Percentiles rank a stretch among this genome's conserved stretches.
phyloP scores from a whole-genome alignment of 78 protist species.

The Speleostelium caveatum region DNA sequence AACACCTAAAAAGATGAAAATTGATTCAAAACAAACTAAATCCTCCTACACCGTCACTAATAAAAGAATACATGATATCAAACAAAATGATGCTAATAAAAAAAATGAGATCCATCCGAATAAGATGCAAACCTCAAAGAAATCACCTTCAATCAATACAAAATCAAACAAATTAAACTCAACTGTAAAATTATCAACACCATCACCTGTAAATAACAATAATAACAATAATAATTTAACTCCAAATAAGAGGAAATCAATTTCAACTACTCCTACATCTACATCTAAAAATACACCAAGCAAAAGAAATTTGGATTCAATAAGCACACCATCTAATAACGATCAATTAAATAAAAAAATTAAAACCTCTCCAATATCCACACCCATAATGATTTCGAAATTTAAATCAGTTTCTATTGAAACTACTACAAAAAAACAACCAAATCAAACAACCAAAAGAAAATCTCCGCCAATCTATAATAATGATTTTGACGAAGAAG shows the following conservation, averaged over 20 bases:
- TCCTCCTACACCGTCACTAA: constrained; percentile 20
- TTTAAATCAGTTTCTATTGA: too few species aligned
- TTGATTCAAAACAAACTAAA: neutral
- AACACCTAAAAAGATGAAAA: constrained; percentile 5
- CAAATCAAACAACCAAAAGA: neutral
- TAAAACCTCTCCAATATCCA: too few species aligned
- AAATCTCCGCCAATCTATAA: neutral
- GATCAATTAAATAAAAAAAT: too few species aligned
- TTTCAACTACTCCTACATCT: neutral
- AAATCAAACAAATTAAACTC: too few species aligned
- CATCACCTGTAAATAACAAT: neutral
- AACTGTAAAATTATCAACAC: neutral
- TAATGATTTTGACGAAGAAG: too few species aligned
- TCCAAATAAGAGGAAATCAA: constrained; percentile 1
- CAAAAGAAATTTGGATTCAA: too few species aligned
- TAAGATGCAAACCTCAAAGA: constrained; percentile 40
- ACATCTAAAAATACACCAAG: neutral
- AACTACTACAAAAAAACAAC: neutral
- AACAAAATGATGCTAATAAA: neutral
- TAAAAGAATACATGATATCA: neutral
- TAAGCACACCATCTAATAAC: too few species aligned
- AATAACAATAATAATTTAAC: neutral
- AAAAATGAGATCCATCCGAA: constrained; percentile 1
- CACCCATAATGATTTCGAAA: too few species aligned
- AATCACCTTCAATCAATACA: constrained; percentile 29